Evolutionary conservation across 345 rosid genomes (phyloP), one percentile per base, ranked within the genome.

Genomic region (Sisymbrium irio): DNA sequence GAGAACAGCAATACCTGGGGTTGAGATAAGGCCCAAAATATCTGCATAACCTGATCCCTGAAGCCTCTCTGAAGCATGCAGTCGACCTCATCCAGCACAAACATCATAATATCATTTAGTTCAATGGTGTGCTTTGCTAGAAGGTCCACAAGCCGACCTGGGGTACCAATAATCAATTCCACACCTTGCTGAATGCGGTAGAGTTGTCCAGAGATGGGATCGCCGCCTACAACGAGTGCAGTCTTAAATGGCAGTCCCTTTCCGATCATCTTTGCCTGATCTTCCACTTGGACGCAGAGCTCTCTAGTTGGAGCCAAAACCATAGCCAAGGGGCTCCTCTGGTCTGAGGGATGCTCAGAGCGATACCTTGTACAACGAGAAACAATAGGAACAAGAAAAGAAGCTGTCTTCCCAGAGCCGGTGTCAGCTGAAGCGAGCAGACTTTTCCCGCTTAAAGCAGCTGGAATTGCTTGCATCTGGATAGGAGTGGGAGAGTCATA

Each of bases 31-130:
- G 96, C 93, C 80, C 72, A 27, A 41, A 87, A 89, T 64, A 89
- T 89, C 82, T 87, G 96, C 97, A 94, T 84, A 65, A 91, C 97
- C 79, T 87, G 93, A 66, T 91, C 98, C 13, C 82, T 81, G 73
- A 94, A 94, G 35, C 97, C 98, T 81, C 82, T 85, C 81, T 89
- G 89, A 72, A 91, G 96, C 96, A 94, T 85, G 81, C 89, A 91
- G 81, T 91, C 98, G 46, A 91, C 97, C 83, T 94, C 97, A 71
- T 94, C 98, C 76, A 91, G 69, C 42, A 88, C 88, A 72, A 94
- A 79, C 30, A 74, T 79, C 84, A 47, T 71, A 20, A 87, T 42
- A 36, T 80, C 85, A 45, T 76, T 86, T 8, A 94, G 66, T 57
- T 81, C 86, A 56, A 87, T 57, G 32, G 85, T 81, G 70, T 89